phyloP scores from a whole-genome alignment of 2,329 filamentous ascomycete species.

The Elsinoe necatrix region DNA sequence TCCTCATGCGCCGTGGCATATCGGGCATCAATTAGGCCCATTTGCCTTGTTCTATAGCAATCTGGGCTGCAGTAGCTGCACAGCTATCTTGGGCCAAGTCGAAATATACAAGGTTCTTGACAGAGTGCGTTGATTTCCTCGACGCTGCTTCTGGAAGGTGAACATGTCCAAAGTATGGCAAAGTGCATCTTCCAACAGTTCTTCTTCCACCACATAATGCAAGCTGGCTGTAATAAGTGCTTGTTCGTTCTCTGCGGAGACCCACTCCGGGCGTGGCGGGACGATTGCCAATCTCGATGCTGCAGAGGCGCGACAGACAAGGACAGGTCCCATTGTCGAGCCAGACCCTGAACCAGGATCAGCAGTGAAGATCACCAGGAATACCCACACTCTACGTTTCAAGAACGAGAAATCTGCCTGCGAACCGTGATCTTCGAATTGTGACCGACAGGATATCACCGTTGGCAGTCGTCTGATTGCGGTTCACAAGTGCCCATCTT shows the following conservation, averaged over 20 bases:
- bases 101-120: background rate
- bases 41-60: background rate
- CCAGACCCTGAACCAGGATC: constrained; percentile 8
- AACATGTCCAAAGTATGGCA: background rate
- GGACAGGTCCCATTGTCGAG: background rate
- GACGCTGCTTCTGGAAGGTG: constrained; percentile 2
- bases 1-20: background rate
- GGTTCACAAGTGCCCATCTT: background rate
- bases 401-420: background rate
- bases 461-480: background rate
- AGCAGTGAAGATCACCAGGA: constrained; percentile 12
- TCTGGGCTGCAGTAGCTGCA: background rate
- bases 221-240: background rate
- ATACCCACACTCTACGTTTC: constrained; percentile 11
- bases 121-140: background rate
- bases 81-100: background rate
- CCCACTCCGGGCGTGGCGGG: background rate
- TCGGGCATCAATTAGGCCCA: background rate
- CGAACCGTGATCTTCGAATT: background rate
- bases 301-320: background rate
- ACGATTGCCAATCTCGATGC: background rate
- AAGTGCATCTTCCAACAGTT: background rate
- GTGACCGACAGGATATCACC: background rate
- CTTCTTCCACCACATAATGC: background rate
- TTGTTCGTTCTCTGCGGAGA: background rate